Evolutionary conservation across 208 protist genomes (phyloP), one percentile per base, ranked within the genome.

Genomic region (Leishmania gerbilli): DNA sequence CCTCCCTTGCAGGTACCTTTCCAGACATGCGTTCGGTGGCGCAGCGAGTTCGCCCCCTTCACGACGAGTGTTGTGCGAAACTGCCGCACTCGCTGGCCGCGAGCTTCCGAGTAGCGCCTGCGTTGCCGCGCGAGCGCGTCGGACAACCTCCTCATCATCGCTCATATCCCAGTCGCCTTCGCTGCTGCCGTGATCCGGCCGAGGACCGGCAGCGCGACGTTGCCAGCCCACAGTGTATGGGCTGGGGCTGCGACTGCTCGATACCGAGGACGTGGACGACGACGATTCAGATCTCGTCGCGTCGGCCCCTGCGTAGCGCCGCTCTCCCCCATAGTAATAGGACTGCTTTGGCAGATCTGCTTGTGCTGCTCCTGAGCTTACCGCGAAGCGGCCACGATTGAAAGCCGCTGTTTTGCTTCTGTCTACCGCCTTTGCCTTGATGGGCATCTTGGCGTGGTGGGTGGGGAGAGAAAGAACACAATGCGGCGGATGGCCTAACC

Each of bases 371-470:
- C 27, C 34, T 7, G 75, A 40, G 37, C 21, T 37, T 24, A 31
- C 47, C 31, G 37, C 56, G 75, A 88, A 87, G n/a, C 87, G 87
- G n/a, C 94, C 94, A 55, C 85, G 81, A 17, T 90, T 91, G 27
- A 89, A 90, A 13, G 82, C 81, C 3, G 89, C 87, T 1, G 92
- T 91, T 34, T 87, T 84, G 13, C 84, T 74, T 7, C 91, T 89
- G 68, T 94, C 88, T 42, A 97, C 89, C 5, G 65, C 84, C 72
- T 93, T 96, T 37, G 94, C 88, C 72, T 97, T 97, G 77, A 97
- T 95, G 40, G 88, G 82, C 93, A 97, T 97, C 2, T 60, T 53
- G 21, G 45, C 27, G 62, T 2, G 9, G 31, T 21, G 62, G 13
- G 4, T 24, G 31, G 31, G 62, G 31, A 31, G 31, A 42, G 31